Percentiles rank a stretch among this genome's conserved stretches.
These are phyloP conservation scores for Sporobolomyces roseus DNA, from an alignment of 768 basidiomycete genomes.

Conservation along the genomic window DNA sequence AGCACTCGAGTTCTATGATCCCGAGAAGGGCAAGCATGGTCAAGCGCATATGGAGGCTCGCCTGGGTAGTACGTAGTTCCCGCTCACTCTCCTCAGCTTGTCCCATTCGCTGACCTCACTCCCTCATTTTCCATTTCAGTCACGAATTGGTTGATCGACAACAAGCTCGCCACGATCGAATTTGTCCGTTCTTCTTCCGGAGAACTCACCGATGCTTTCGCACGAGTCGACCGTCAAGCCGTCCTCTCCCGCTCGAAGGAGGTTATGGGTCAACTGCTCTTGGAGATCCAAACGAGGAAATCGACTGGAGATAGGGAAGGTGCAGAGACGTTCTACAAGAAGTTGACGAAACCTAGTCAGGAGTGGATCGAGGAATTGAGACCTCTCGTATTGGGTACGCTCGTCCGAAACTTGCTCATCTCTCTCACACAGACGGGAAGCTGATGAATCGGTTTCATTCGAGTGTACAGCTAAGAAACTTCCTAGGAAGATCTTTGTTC, in stretches of 20 bases:
- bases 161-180: slow-evolving; percentile 65
- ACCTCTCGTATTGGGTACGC: slow-evolving; percentile 60
- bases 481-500: slow-evolving; percentile 81
- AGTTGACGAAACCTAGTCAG: slow-evolving; percentile 66
- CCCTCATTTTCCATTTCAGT: too few species aligned
- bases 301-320: neutral
- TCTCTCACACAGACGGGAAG: too few species aligned
- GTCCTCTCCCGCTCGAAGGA: slow-evolving; percentile 64
- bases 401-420: too few species aligned
- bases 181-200: slow-evolving; percentile 58
- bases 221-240: slow-evolving; percentile 68
- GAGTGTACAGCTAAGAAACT: slow-evolving; percentile 59
- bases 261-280: slow-evolving; percentile 67
- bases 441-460: slow-evolving; percentile 64
- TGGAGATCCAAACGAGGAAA: slow-evolving; percentile 78
- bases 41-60: slow-evolving; percentile 53
- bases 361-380: slow-evolving; percentile 73
- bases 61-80: slow-evolving; percentile 10
- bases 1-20: slow-evolving; percentile 78
- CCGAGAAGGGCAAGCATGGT: slow-evolving; percentile 72
- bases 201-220: slow-evolving; percentile 65
- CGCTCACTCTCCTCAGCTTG: too few species aligned
- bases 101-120: neutral
- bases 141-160: slow-evolving; percentile 69
- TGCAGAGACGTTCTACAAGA: slow-evolving; percentile 62